phyloP scores from a whole-genome alignment of 2,329 filamentous ascomycete species.

The Beauveria sp. region DNA sequence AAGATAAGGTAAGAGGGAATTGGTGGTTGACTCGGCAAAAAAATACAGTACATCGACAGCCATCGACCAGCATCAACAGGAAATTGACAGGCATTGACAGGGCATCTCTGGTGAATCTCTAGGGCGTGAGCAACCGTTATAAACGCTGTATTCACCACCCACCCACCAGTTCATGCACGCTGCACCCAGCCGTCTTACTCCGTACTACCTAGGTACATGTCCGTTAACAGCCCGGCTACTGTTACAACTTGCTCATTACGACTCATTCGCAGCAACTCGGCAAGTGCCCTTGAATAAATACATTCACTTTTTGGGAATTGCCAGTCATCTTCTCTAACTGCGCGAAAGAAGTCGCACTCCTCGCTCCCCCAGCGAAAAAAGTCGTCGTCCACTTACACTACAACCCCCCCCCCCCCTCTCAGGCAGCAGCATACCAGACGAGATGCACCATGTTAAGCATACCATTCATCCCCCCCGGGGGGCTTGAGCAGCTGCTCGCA shows the following conservation, averaged over 20 bases:
- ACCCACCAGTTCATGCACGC: not conserved
- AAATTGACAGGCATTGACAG: not conserved
- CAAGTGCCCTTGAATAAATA: too few species aligned
- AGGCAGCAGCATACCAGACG: not conserved
- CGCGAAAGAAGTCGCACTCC: too few species aligned
- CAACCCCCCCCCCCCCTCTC: too few species aligned
- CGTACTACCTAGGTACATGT: not conserved
- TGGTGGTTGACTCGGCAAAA: too few species aligned
- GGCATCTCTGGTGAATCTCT: not conserved
- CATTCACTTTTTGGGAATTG: too few species aligned
- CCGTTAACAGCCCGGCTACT: not conserved
- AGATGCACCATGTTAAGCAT: not conserved
- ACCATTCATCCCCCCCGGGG: not conserved
- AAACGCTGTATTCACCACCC: not conserved
- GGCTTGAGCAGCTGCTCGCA: not conserved
- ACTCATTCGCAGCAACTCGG: too few species aligned
- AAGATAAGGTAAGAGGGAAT: too few species aligned
- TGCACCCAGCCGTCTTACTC: not conserved
- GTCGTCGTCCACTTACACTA: not conserved
- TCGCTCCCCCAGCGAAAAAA: not conserved
- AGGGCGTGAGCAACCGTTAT: too few species aligned
- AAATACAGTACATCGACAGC: too few species aligned
- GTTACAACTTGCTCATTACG: too few species aligned
- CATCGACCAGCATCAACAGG: too few species aligned
- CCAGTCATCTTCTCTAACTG: too few species aligned